Conservation (phyloP, 306 rosid genomes). For the Pyrus communis region DNA sequence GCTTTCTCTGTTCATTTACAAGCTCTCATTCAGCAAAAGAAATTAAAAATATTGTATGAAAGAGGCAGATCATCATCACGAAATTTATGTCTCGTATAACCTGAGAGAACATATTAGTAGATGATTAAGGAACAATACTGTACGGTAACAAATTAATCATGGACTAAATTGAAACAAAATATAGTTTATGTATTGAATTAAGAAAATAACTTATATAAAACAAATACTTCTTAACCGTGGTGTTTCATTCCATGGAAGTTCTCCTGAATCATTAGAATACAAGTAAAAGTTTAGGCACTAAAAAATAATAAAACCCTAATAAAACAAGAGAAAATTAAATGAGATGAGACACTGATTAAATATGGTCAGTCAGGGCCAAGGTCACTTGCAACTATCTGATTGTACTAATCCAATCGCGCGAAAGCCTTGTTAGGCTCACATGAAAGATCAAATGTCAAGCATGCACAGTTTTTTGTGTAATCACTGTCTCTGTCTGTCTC, state of each 20-base stretch:
- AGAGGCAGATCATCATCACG: background rate
- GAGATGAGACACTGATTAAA: background rate
- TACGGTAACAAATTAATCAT: background rate
- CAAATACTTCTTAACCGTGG: too few relatives aligned
- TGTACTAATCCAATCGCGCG: background rate
- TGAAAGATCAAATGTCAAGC: background rate
- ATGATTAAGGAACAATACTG: background rate
- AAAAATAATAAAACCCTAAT: too few relatives aligned
- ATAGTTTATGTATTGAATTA: too few relatives aligned
- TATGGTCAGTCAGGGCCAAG: background rate
- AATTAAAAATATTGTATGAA: background rate
- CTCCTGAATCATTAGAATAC: background rate
- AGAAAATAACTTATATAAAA: too few relatives aligned
- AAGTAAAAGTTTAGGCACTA: background rate
- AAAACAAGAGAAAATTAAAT: too few relatives aligned
- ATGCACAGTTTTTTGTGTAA: background rate
- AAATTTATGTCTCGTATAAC: background rate
- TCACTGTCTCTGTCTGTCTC: constrained; percentile 2
- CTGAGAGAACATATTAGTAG: background rate
- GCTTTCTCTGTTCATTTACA: background rate
- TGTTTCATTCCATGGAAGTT: too few relatives aligned
- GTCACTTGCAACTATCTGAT: background rate
- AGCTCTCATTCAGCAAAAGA: background rate
- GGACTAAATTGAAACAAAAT: background rate
- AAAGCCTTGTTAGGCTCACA: background rate